These are phyloP conservation scores for Globisporangium nagaii DNA, from an alignment of 352 stramenopile genomes.

Conservation along the genomic window DNA sequence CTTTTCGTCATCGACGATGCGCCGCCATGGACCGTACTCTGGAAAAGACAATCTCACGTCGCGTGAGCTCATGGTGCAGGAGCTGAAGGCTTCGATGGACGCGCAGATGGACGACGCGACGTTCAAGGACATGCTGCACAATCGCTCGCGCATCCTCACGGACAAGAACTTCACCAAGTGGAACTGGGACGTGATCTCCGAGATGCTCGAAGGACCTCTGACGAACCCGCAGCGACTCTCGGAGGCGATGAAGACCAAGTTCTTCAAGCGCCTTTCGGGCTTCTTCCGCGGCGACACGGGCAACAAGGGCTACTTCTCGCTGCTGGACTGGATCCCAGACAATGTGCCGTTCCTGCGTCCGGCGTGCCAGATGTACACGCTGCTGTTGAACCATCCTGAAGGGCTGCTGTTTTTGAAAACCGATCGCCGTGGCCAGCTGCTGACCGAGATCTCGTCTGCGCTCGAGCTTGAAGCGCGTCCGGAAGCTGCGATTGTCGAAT, in stretches of 20 bases:
- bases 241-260: conserved; percentile 91
- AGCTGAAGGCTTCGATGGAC: conserved; percentile 84
- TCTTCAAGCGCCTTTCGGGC: conserved; percentile 86
- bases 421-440: conserved; percentile 72
- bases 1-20: conserved; percentile 18
- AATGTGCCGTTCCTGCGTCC: conserved; percentile 83
- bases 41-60: conserved; percentile 73
- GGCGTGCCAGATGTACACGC: conserved; percentile 87
- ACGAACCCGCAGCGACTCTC: conserved; percentile 83
- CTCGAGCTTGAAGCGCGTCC: conserved; percentile 79
- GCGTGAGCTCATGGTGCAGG: conserved; percentile 81
- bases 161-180: conserved; percentile 91
- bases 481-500: conserved; percentile 85
- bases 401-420: conserved; percentile 86
- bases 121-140: conserved; percentile 88
- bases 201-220: conserved; percentile 81
- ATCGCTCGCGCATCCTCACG: conserved; percentile 72
- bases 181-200: conserved; percentile 90
- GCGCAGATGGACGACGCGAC: conserved; percentile 85
- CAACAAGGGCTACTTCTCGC: conserved; percentile 88
- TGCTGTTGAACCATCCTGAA: conserved; percentile 84
- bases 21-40: not conserved
- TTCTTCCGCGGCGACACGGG: conserved; percentile 88
- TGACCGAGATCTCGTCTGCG: conserved; percentile 83
- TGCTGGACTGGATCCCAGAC: conserved; percentile 87